Base-by-base conservation (phyloP, 805 yeast species). In the Tanozyma kutaoensis region DNA sequence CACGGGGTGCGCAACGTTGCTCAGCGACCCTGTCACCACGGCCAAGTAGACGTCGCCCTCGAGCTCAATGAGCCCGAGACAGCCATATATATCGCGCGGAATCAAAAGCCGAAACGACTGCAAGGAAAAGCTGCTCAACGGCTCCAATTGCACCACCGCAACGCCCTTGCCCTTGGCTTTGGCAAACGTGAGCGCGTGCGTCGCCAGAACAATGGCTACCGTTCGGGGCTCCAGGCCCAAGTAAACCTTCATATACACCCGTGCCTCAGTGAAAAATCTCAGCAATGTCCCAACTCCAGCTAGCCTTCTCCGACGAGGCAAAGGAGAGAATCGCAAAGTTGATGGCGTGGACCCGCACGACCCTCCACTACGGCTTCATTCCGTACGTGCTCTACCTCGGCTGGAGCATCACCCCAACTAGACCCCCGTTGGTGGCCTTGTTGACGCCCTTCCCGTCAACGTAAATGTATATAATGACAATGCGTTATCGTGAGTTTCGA, bases 281-380 rank as follows among this genome's bases (percentile, higher is more conserved):
- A n/a, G n/a, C n/a, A n/a, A n/a, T n/a, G n/a, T n/a, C n/a, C n/a
- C n/a, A n/a, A n/a, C n/a, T n/a, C n/a, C n/a, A n/a, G n/a, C n/a
- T n/a, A n/a, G n/a, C 58, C 12, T 53, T 58, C 43, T 59, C 65
- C 19, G 66, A 58, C 44, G 65, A 60, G 42, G 50, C 58, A 28
- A 56, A 79, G 70, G 98, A 91, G 63, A 84, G 97, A 61, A 70
- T 91, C 54, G 59, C 76, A 51, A 82, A 76, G 53, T 60, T 86
- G 37, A 60, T 85, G 40, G 93, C 80, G 42, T 65, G 82, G 43
- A 74, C 95, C 38, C 81, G 84, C 50, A 79, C 82, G 28, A 68
- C 78, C 45, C 80, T 88, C 32, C 98, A 93, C 58, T 91, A 85
- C 57, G 96, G 97, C 25, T 91, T 94, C 82, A 76, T 91, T 45